Evolutionary conservation across 805 yeast genomes (phyloP).

Genomic region (Wickerhamomyces hampshirensis): DNA sequence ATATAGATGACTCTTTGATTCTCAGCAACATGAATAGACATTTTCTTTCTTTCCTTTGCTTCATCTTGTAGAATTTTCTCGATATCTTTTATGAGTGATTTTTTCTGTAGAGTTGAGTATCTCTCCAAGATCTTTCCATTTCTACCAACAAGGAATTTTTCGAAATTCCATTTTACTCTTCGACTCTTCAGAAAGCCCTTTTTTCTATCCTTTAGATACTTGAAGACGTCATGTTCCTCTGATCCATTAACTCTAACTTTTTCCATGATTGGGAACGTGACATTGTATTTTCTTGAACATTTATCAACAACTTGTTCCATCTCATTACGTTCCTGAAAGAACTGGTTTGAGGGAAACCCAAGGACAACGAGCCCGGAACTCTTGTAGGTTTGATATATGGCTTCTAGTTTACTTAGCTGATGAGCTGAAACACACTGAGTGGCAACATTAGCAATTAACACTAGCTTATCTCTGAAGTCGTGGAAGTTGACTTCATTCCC

Average conservation of each 20-base stretch:
- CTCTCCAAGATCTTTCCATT: conserved; percentile 54
- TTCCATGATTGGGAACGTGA: conserved; percentile 74
- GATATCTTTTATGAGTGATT: background rate
- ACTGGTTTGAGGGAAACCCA: conserved; percentile 92
- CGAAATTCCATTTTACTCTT: conserved; percentile 71
- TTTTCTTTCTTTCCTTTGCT: background rate
- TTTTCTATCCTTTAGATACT: conserved; percentile 62
- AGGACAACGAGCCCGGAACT: conserved; percentile 60
- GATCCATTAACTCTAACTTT: conserved; percentile 80
- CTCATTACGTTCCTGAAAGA: conserved; percentile 75
- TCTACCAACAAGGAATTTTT: conserved; percentile 56
- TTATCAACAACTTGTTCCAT: conserved; percentile 66
- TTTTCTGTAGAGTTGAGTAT: conserved; percentile 46
- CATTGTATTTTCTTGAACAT: conserved; percentile 72
- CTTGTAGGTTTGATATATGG: conserved; percentile 58
- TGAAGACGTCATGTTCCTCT: conserved; percentile 62
- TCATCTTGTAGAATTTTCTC: background rate
- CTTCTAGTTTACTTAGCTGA: conserved; percentile 71
- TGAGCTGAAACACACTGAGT: conserved; percentile 78
- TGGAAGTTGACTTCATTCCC: conserved; percentile 56
- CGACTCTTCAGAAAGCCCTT: conserved; percentile 52
- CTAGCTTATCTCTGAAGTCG: conserved; percentile 71
- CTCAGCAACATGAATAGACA: background rate
- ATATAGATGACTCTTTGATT: background rate
- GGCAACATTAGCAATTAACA: conserved; percentile 82